Conservation (phyloP, 768 basidiomycete genomes). For the Cystofilobasidium bisporidii region DNA sequence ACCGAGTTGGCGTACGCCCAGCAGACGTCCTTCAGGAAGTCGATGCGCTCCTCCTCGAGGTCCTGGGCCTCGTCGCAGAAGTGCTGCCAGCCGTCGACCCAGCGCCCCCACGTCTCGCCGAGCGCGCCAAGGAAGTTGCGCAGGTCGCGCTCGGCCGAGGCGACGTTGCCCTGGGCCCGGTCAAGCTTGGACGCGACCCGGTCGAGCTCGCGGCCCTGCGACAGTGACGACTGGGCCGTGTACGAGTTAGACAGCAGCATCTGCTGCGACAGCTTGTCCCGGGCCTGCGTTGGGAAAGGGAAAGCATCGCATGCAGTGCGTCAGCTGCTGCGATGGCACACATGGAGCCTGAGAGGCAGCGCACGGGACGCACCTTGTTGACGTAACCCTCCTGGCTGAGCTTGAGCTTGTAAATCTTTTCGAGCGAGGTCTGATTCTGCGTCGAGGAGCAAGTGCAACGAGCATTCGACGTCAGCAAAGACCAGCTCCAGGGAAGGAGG, state of each 20-base stretch:
- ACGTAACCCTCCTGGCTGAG: constrained; percentile 78
- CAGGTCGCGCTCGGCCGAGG: constrained; percentile 84
- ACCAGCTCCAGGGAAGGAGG: too few species aligned
- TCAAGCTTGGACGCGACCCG: constrained; percentile 79
- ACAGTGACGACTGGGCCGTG: constrained; percentile 78
- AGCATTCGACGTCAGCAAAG: background rate
- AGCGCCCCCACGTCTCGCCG: constrained; percentile 63
- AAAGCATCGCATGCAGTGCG: background rate
- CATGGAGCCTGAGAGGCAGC: background rate
- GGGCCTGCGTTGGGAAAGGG: constrained; percentile 45
- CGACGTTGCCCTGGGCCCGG: constrained; percentile 77
- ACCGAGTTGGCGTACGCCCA: constrained; percentile 95
- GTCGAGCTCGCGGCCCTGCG: constrained; percentile 88
- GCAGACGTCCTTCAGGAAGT: constrained; percentile 87
- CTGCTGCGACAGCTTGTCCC: constrained; percentile 86
- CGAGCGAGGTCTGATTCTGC: constrained; percentile 57
- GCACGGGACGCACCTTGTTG: constrained; percentile 46
- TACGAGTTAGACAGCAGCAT: constrained; percentile 88
- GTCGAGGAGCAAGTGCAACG: too few species aligned
- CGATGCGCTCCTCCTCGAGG: constrained; percentile 85
- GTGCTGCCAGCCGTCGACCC: constrained; percentile 87
- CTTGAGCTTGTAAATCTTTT: constrained; percentile 84
- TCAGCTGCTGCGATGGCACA: too few species aligned
- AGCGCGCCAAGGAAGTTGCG: constrained; percentile 72
- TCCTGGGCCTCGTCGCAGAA: constrained; percentile 85